Conservation (phyloP, 768 basidiomycete species). For the Harrya chromipes region DNA sequence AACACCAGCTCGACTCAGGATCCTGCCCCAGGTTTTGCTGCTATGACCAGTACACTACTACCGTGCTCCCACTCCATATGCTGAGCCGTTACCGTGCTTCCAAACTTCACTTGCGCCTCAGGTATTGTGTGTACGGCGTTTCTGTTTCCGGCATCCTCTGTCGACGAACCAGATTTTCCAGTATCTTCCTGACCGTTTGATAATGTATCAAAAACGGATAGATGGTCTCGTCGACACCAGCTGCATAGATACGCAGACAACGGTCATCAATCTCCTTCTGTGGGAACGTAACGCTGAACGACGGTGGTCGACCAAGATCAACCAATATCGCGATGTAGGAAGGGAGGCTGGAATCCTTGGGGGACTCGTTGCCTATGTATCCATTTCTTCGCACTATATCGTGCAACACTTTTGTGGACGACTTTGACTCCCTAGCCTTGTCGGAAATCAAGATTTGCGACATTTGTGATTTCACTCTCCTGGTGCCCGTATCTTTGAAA, state of each 20-base stretch:
- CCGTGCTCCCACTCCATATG: constrained; percentile 11
- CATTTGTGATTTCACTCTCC: neutral
- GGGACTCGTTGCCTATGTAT: neutral
- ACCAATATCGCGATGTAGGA: constrained; percentile 12
- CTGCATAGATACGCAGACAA: constrained; percentile 8
- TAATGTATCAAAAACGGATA: constrained; percentile 8
- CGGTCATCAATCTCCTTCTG: neutral
- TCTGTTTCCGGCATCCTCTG: neutral
- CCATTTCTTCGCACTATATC: neutral
- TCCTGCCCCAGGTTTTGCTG: too few species aligned
- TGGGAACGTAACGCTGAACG: constrained; percentile 4
- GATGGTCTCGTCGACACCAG: neutral
- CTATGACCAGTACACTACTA: too few species aligned
- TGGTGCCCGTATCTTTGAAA: neutral
- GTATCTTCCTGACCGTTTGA: neutral
- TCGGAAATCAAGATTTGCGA: constrained; percentile 22
- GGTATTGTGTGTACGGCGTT: neutral
- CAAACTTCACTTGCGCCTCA: constrained; percentile 6
- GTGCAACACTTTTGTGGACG: neutral
- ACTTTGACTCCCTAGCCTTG: neutral
- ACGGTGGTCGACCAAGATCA: neutral
- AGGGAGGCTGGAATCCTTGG: neutral
- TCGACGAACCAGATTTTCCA: neutral
- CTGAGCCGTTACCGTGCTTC: neutral
- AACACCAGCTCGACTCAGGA: too few species aligned